These are phyloP conservation scores for Aspergillus hancockii DNA, from an alignment of 495 filamentous ascomycete species.

Conservation along the genomic window DNA sequence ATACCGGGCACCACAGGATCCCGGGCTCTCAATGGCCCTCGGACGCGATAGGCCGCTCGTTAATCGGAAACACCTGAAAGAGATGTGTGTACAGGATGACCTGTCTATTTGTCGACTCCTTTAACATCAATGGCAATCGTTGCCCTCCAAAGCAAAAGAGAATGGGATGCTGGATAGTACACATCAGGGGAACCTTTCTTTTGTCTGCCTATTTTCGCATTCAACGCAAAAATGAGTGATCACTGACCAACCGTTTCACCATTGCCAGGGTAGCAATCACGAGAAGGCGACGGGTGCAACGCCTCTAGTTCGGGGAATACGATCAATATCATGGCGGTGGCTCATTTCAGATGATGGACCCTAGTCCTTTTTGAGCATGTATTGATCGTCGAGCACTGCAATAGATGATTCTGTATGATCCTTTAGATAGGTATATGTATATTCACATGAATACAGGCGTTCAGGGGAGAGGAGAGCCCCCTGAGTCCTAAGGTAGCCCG, in stretches of 20 bases:
- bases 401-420: too few species aligned
- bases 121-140: neutral
- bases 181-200: neutral
- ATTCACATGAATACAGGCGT: too few species aligned
- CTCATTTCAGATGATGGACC: neutral
- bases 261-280: neutral
- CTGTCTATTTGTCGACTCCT: slow-evolving; percentile 2
- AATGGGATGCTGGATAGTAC: slow-evolving; percentile 5
- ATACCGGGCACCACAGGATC: slow-evolving; percentile 1
- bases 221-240: neutral
- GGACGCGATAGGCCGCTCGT: slow-evolving; percentile 11
- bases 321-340: neutral
- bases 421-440: too few species aligned
- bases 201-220: neutral
- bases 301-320: neutral
- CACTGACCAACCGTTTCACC: neutral
- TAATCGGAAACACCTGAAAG: slow-evolving; percentile 11
- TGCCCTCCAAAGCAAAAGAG: neutral
- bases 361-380: neutral
- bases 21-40: slow-evolving; percentile 4
- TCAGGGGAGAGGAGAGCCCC: neutral
- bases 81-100: slow-evolving; percentile 13
- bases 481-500: neutral
- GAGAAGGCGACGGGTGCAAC: slow-evolving; percentile 1
- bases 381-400: too few species aligned